Percentiles rank a stretch among this genome's conserved stretches.
These are phyloP conservation scores for Oldenlandia corymbosa DNA, from an alignment of 257 asterid species.

Conservation along the genomic window DNA sequence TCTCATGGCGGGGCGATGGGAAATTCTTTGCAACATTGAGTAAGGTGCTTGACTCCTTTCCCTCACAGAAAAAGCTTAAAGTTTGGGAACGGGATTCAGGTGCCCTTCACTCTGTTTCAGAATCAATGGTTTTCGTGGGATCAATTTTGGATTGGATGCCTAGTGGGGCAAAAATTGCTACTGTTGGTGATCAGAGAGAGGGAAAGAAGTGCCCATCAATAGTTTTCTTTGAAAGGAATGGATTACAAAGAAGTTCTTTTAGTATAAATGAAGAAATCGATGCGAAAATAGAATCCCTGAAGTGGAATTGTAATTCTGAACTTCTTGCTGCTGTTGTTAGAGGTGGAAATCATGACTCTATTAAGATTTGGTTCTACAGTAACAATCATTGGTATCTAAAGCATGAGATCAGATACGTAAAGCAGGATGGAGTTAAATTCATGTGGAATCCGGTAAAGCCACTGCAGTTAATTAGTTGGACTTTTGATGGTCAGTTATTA, in stretches of 20 bases:
- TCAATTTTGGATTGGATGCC: constrained; percentile 78
- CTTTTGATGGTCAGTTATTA: constrained; percentile 55
- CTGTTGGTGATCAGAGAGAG: constrained; percentile 46
- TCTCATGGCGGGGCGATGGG: constrained; percentile 96
- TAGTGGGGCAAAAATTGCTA: constrained; percentile 79
- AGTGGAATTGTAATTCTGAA: constrained; percentile 86
- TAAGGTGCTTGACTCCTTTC: constrained; percentile 43
- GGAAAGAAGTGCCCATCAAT: constrained; percentile 56
- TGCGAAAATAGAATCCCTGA: constrained; percentile 56
- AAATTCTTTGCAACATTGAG: constrained; percentile 75
- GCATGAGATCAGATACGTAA: constrained; percentile 73
- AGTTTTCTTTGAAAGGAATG: constrained; percentile 83
- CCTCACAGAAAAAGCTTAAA: constrained; percentile 57
- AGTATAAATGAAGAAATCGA: constrained; percentile 46
- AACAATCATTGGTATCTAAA: constrained; percentile 91
- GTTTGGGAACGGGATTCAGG: constrained; percentile 98
- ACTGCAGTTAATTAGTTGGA: constrained; percentile 64
- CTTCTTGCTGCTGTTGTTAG: constrained; percentile 82
- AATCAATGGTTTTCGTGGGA: constrained; percentile 68
- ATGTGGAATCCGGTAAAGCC: constrained; percentile 87
- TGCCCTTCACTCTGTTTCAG: constrained; percentile 71
- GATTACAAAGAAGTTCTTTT: constrained; percentile 85
- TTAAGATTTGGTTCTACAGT: constrained; percentile 78
- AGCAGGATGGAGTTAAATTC: constrained; percentile 55
- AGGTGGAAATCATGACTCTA: constrained; percentile 54